Evolutionary conservation across 179 eudicot genomes (phyloP).

Genomic region (Camellia oleifera): DNA sequence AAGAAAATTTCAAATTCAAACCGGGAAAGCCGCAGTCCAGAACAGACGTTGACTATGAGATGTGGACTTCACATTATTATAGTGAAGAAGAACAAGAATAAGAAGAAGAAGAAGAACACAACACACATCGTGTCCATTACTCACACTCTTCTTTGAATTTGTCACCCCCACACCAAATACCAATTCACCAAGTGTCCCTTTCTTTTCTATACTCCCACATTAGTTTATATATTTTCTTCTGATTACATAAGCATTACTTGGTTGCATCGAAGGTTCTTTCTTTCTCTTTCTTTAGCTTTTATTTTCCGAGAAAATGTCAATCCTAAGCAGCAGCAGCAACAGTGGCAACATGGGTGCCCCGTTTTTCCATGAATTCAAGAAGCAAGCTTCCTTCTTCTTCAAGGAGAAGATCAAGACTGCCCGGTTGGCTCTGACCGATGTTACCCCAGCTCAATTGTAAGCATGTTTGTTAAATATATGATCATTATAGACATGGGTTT

Average conservation of each 20-base stretch:
- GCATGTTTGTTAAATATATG: conserved; percentile 12
- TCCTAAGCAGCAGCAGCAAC: conserved; percentile 32
- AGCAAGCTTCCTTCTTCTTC: conserved; percentile 84
- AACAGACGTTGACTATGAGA: background rate
- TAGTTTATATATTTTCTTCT: background rate
- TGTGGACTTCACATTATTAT: background rate
- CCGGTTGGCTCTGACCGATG: conserved; percentile 89
- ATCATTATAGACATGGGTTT: too few relatives aligned
- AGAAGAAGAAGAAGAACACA: too few relatives aligned
- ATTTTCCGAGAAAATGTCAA: conserved; percentile 37
- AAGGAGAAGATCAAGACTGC: conserved; percentile 97
- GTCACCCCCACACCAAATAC: background rate
- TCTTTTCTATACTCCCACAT: background rate
- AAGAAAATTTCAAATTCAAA: background rate
- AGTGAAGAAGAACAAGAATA: too few relatives aligned
- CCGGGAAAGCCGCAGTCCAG: background rate
- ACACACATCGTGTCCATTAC: background rate
- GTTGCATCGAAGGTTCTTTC: too few relatives aligned
- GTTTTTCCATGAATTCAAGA: conserved; percentile 66
- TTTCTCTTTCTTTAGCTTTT: background rate
- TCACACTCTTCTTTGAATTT: background rate
- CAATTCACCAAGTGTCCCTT: background rate
- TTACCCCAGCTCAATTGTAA: conserved; percentile 83
- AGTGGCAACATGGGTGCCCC: conserved; percentile 31
- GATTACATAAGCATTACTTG: background rate